Conservation (phyloP, 306 rosid species). For the Sophora flavescens region DNA sequence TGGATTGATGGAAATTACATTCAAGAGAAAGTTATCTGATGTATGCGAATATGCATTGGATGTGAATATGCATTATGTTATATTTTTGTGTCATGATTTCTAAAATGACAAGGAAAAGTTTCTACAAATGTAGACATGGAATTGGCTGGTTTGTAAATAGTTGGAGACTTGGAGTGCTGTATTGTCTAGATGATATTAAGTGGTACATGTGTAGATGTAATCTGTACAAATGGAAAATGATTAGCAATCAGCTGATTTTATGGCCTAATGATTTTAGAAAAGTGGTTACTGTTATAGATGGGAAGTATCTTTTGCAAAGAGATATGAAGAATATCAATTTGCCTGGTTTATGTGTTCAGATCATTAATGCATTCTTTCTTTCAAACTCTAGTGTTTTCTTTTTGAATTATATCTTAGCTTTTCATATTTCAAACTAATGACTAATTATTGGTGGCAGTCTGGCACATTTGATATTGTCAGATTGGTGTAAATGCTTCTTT, state of each 20-base stretch:
- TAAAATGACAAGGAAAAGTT: background rate
- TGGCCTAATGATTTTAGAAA: background rate
- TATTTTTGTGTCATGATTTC: background rate
- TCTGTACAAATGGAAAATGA: constrained; percentile 18
- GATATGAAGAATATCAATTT: constrained; percentile 1
- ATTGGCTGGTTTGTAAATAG: background rate
- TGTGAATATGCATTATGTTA: background rate
- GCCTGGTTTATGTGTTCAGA: constrained; percentile 1
- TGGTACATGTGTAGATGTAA: constrained; percentile 1
- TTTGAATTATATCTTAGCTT: constrained; percentile 30
- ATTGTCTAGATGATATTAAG: background rate
- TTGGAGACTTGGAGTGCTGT: background rate
- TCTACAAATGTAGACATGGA: background rate
- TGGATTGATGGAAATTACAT: background rate
- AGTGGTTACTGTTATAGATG: constrained; percentile 12
- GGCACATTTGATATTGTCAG: constrained; percentile 30
- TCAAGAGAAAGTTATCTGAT: background rate
- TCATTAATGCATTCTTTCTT: constrained; percentile 13
- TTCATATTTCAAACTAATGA: constrained; percentile 35
- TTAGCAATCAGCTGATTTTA: constrained; percentile 15
- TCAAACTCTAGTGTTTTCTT: background rate
- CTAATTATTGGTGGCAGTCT: constrained; percentile 18
- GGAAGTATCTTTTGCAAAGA: background rate
- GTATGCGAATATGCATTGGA: too few relatives aligned
- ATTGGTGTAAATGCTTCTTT: constrained; percentile 25